Base-by-base conservation (phyloP, 805 yeast species). In the Priceomyces melissophilus region DNA sequence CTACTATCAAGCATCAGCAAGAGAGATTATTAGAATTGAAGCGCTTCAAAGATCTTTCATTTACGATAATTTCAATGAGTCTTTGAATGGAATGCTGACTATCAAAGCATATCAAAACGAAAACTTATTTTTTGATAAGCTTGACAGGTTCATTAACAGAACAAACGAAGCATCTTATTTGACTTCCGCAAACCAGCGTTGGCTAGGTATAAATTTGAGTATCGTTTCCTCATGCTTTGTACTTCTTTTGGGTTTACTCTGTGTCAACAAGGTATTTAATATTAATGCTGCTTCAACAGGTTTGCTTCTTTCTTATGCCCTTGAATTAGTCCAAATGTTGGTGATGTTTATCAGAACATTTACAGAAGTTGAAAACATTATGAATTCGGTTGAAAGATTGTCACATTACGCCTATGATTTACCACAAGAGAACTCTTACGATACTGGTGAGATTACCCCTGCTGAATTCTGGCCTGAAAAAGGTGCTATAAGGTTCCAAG, bases 361-460 rank as follows among this genome's bases (percentile, higher is more conserved):
- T 40, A 65, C 73, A 3, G 69, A 65, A 47, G 68, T 63, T 33
- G 73, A 67, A 43, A 64, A 58, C 43, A 70, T 63, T 41, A 62
- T 67, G 69, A 67, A 66, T 41, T 60, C 69, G 1, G 65, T 55
- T 12, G 73, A 67, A 47, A 60, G 73, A 54, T 45, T 67, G 11
- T 57, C 60, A 37, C 55, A 56, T 17, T 65, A 64, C 42, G 88
- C 86, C 1, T 71, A 64, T 47, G 67, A 75, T 13, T 61, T 87
- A 41, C 80, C 79, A 1, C 81, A 80, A 51, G 96, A 87, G 58
- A 86, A 84, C 1, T 73, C 84, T 0, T 77, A 74, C 60, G 75
- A 49, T 46, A 70, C 64, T 25, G 65, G 56, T 35, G 76, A 66
- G 41, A 51, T 48, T 20, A 51, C 60, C 8, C 81, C 82, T 2